Percentiles rank a stretch among this genome's conserved stretches.
phyloP scores from a whole-genome alignment of 352 stramenopile species.

The Pythium sukuiense region DNA sequence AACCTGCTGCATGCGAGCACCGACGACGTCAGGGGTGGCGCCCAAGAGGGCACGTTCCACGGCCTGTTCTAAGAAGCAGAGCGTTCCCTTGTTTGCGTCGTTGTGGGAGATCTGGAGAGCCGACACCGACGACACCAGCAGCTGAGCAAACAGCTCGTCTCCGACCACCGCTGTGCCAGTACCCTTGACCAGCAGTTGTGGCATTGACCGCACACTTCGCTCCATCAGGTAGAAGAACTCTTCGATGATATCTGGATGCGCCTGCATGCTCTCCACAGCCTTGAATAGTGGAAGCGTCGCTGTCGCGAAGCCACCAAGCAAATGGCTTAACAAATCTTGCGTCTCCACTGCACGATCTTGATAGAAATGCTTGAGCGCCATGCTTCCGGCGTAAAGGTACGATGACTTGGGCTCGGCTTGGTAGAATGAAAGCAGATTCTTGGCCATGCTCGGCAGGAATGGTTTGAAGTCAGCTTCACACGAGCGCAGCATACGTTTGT shows the following conservation, averaged over 20 bases:
- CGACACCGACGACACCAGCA: conserved; percentile 85
- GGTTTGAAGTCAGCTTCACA: conserved; percentile 61
- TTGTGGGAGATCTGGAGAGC: conserved; percentile 92
- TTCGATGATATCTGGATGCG: conserved; percentile 93
- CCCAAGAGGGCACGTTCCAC: conserved; percentile 32
- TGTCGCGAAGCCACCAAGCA: conserved; percentile 65
- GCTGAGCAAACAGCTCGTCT: conserved; percentile 60
- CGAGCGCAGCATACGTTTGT: conserved; percentile 85
- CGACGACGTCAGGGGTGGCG: conserved; percentile 17
- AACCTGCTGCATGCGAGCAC: conserved; percentile 24
- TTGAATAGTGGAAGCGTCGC: conserved; percentile 88
- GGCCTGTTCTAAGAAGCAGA: conserved; percentile 90
- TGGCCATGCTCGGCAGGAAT: conserved; percentile 69
- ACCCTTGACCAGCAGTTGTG: conserved; percentile 60
- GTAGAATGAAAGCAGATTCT: conserved; percentile 80
- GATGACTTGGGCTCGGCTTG: conserved; percentile 79
- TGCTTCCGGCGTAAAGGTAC: conserved; percentile 82
- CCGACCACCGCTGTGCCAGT: conserved; percentile 1
- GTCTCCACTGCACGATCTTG: conserved; percentile 29
- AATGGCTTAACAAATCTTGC: conserved; percentile 41
- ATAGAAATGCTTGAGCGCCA: conserved; percentile 81
- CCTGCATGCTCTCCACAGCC: conserved; percentile 48
- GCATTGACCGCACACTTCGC: conserved; percentile 84
- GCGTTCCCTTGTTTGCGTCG: conserved; percentile 92
- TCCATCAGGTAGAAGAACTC: conserved; percentile 96